Base-by-base conservation (phyloP, 2,329 filamentous ascomycete species). In the Claviceps maximensis region DNA sequence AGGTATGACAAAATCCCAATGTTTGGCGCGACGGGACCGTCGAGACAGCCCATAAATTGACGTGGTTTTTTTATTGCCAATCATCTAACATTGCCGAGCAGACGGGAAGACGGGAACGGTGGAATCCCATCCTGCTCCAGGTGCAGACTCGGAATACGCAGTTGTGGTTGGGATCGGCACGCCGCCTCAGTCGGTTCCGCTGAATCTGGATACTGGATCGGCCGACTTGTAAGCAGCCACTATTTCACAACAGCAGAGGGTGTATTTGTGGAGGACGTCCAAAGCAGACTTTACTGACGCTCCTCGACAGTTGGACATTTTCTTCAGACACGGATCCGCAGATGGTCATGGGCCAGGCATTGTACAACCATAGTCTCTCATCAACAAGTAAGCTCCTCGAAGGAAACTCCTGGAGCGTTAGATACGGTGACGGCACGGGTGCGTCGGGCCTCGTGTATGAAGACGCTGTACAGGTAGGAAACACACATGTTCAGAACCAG, bases 141-240 rank as follows among this genome's bases (percentile, higher is more conserved):
- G 65, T 49, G 60, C 71, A 48, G 81, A 84, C 57, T 68, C 69
- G 3, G 74, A 82, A 62, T 84, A 82, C 54, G 68, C 83, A 31
- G 74, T 77, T 53, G 79, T 82, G 0, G 78, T 89, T 47, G 74
- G 71, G 2, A 71, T 89, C 56, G 86, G 85, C 46, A 76, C 62
- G 1, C 74, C 74, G 6, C 58, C 64, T 6, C 80, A 83, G 59
- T 77, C 70, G 3, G 63, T 87, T 57, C 76, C 80, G 55, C 65
- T 89, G 55, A 83, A 87, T 63, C 77, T 89, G 55, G 86, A 89
- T 58, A 89, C 86, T 15, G 69, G 69, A 3, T 71, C 69, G 13
- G 59, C 83, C 74, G 57, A 84, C 73, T 57, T 71, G 68, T 69
- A 61, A 62, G 67, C 21, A 29, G 21, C 13, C 17, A 15, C 21